Conservation (phyloP, 148 eudicot genomes). For the Spergularia bocconei region DNA sequence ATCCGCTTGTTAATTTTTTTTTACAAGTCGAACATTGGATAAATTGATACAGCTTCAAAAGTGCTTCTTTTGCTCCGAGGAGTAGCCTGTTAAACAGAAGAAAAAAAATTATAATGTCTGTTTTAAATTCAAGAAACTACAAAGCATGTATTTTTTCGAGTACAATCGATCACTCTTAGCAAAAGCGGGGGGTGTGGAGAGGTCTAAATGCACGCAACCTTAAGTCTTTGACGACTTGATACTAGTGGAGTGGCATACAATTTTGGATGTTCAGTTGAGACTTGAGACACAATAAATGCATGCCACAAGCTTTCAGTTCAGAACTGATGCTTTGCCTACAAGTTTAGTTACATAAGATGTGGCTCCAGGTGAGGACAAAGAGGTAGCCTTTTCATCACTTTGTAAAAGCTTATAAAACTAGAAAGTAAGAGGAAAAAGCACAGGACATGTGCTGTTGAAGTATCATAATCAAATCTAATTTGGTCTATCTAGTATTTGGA, state of each 20-base stretch:
- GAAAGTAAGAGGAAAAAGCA: constrained; percentile 3
- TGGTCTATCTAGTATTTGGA: constrained; percentile 20
- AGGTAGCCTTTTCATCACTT: constrained; percentile 14
- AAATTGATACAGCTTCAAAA: constrained; percentile 7
- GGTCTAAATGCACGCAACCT: background rate
- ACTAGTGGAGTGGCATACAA: background rate
- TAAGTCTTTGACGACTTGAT: background rate
- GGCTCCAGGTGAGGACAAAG: constrained; percentile 17
- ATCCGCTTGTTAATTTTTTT: constrained; percentile 14
- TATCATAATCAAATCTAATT: constrained; percentile 19
- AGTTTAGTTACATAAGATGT: background rate
- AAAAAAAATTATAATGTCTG: background rate
- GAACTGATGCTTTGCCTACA: constrained; percentile 9
- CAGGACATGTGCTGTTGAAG: constrained; percentile 12
- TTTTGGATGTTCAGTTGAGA: background rate
- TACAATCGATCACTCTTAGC: too few species aligned
- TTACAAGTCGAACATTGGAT: constrained; percentile 11
- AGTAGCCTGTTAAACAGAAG: constrained; percentile 24
- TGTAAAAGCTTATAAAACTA: constrained; percentile 9
- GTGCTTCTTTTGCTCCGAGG: background rate
- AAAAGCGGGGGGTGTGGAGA: background rate
- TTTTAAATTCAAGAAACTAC: background rate
- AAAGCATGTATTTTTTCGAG: background rate
- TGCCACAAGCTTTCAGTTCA: background rate
- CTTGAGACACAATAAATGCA: background rate